phyloP scores from a whole-genome alignment of 345 rosid genomes.

The Alliaria petiolata region DNA sequence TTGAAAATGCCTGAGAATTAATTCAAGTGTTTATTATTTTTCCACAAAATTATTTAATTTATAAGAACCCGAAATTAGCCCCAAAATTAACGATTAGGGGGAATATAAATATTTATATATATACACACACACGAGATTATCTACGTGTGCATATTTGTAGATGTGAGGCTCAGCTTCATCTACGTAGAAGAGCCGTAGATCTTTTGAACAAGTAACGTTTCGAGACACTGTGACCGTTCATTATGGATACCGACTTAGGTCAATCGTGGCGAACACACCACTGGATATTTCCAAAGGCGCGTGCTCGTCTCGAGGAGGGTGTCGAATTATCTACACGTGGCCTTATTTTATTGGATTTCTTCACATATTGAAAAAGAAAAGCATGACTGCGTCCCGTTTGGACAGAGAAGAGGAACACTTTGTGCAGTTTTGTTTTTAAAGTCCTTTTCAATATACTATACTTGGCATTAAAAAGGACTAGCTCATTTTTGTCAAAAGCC shows the following conservation, averaged over 20 bases:
- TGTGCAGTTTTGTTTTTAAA: neutral
- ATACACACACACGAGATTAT: constrained; percentile 7
- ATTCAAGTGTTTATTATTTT: neutral
- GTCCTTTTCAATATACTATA: too few relatives aligned
- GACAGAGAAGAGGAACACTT: neutral
- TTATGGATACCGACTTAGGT: constrained; percentile 5
- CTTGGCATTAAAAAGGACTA: too few relatives aligned
- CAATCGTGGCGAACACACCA: constrained; percentile 20
- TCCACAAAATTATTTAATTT: neutral
- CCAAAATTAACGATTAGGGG: neutral
- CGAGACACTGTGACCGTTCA: constrained; percentile 2
- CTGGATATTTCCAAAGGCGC: constrained; percentile 29
- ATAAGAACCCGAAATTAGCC: neutral
- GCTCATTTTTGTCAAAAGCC: neutral
- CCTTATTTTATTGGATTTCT: neutral
- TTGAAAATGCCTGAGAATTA: neutral
- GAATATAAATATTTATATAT: neutral
- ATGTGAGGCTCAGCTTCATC: constrained; percentile 25
- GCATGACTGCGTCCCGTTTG: constrained; percentile 2
- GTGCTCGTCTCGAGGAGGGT: constrained; percentile 26
- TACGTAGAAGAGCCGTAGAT: constrained; percentile 32
- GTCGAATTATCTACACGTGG: neutral
- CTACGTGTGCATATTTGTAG: constrained; percentile 14
- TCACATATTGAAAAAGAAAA: neutral
- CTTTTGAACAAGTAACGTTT: neutral